These are phyloP conservation scores for Neurospora intermedia DNA, from an alignment of 495 filamentous ascomycete species.

Conservation along the genomic window DNA sequence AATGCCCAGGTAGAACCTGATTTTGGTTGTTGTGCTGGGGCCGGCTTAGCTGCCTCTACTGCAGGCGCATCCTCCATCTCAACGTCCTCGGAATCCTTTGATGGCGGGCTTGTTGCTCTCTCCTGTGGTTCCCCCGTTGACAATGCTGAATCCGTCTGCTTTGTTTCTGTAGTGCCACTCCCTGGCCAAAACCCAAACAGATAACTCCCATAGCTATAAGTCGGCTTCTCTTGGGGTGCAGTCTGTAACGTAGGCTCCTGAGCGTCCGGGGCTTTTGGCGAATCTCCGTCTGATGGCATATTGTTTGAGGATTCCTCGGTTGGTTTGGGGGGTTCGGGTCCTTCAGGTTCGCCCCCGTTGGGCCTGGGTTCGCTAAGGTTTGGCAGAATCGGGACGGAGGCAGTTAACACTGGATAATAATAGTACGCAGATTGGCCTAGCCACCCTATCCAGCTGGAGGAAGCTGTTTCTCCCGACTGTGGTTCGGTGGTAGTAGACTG, in stretches of 20 bases:
- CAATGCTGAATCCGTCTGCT: neutral
- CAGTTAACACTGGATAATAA: conserved; percentile 10
- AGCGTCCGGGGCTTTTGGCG: conserved; percentile 15
- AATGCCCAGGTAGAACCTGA: conserved; percentile 75
- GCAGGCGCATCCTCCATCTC: conserved; percentile 30
- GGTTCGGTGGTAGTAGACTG: conserved; percentile 7
- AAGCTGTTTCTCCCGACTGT: conserved; percentile 22
- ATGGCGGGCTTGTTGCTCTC: conserved; percentile 7
- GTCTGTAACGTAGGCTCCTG: conserved; percentile 13
- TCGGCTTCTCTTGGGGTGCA: conserved; percentile 2
- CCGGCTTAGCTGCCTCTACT: conserved; percentile 1
- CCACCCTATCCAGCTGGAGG: conserved; percentile 51
- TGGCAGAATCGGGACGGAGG: neutral
- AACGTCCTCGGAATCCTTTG: conserved; percentile 23
- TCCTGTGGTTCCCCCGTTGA: conserved; percentile 8
- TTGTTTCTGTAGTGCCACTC: neutral
- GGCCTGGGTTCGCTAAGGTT: conserved; percentile 14
- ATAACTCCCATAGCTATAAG: conserved; percentile 23
- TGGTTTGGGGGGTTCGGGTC: conserved; percentile 5
- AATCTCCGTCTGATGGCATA: conserved; percentile 4
- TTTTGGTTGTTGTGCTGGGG: conserved; percentile 18
- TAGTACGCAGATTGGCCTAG: conserved; percentile 27
- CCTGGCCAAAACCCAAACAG: conserved; percentile 44
- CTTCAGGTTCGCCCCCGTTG: conserved; percentile 13
- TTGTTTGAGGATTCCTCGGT: conserved; percentile 2